Conservation (phyloP, 371 early-diverging fungal species). For the Paraphysoderma sedebokerense region DNA sequence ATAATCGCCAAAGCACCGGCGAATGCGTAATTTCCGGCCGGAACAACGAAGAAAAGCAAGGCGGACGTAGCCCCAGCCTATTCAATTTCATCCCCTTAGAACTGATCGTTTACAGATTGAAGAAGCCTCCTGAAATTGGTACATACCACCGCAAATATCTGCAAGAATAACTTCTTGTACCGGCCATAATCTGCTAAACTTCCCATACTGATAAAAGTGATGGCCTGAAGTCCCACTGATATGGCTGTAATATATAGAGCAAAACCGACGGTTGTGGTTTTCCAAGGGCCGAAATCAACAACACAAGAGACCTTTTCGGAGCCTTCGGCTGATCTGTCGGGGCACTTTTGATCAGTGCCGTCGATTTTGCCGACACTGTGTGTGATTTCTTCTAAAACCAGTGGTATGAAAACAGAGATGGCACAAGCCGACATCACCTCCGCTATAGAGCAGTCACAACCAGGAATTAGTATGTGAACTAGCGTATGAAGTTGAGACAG, state of each 20-base stretch:
- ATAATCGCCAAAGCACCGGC: constrained; percentile 23
- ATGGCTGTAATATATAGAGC: constrained; percentile 33
- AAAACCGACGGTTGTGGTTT: constrained; percentile 27
- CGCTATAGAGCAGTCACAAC: too few relatives aligned
- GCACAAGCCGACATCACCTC: too few relatives aligned
- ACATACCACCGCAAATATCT: not conserved
- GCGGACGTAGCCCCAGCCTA: constrained; percentile 31
- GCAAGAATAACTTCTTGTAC: not conserved
- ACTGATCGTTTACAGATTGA: too few relatives aligned
- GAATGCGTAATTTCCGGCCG: constrained; percentile 12
- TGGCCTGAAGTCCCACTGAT: constrained; percentile 34
- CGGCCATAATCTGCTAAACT: constrained; percentile 40
- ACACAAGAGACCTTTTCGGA: constrained; percentile 17
- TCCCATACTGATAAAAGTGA: constrained; percentile 34
- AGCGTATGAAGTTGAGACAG: too few relatives aligned
- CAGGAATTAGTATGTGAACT: too few relatives aligned
- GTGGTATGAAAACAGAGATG: too few relatives aligned
- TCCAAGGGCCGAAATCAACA: constrained; percentile 22
- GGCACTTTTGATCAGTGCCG: too few relatives aligned
- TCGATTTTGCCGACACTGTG: too few relatives aligned
- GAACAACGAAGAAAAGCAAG: constrained; percentile 21
- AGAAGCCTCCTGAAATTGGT: not conserved
- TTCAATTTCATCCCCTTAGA: too few relatives aligned
- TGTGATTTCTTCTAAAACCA: too few relatives aligned
- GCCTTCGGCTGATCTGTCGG: too few relatives aligned